Base-by-base conservation (phyloP, 2,329 filamentous ascomycete species). In the Amphichorda felina region DNA sequence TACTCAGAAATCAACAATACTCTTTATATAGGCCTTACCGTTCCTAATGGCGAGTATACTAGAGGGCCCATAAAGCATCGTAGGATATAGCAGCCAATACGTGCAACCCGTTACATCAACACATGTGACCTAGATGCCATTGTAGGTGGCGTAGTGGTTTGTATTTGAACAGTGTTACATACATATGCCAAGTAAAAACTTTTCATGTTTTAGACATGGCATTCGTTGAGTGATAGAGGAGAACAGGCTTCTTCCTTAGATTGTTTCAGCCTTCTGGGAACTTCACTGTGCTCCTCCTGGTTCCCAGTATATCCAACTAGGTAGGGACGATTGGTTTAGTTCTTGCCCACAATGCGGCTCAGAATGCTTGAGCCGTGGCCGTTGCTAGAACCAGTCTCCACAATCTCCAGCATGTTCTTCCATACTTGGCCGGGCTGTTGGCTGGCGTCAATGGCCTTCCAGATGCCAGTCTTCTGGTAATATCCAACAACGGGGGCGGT, bases 401-500 rank as follows among this genome's bases (percentile, higher is more conserved):
- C 89, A 50, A 95, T 79, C 51, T 78, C 75, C 43, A 96, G 69
- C 59, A 98, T 68, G 59, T 79, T 85, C 71, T 86, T 88, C 91
- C 91, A 98, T 42, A 98, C 91, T 61, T 88, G 80, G 33, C 85
- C 84, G 15, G 91, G 91, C 65, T 94, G 81, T 70, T 98, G 87
- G 68, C 84, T 93, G 45, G 91, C 91, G 59, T 98, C 91, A 51
- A 98, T 76, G 43, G 82, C 82, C 61, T 81, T 82, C 91, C 91
- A 98, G 70, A 98, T 95, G 48, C 88, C 88, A 34, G 84, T 94
- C 65, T 87, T 86, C 67, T 93, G 83, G 76, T 98, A 98, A 72
- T 98, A 98, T 40, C 78, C 72, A 43, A 94, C 88, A 34, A 98
- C 91, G 15, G 91, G 91, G 30, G 77, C 65, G 24, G 91, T 98